These are phyloP conservation scores for Erythrophleum ivorense DNA, from an alignment of 331 rosid genomes.

Conservation along the genomic window DNA sequence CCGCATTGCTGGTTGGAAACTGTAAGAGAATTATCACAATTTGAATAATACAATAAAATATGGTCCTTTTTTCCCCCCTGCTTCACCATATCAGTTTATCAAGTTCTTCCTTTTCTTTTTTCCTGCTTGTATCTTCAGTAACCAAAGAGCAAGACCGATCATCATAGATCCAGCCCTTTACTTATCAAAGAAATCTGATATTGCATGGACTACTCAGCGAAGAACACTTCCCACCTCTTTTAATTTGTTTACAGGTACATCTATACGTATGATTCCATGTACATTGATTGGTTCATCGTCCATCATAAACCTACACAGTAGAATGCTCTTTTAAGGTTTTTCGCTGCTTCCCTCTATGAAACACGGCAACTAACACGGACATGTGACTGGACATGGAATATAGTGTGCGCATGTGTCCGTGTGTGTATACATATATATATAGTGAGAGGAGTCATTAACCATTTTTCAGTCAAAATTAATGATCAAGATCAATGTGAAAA, in stretches of 20 bases:
- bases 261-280: neutral
- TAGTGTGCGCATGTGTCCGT: no score
- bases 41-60: neutral
- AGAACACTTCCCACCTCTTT: constrained; percentile 93
- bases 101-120: neutral
- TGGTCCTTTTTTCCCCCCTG: neutral
- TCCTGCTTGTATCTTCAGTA: constrained; percentile 54
- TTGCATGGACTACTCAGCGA: constrained; percentile 81
- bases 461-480: no score
- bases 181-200: constrained; percentile 85
- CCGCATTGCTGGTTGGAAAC: constrained; percentile 83
- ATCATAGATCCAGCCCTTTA: constrained; percentile 94
- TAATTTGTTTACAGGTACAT: constrained; percentile 80
- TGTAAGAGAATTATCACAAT: constrained; percentile 61
- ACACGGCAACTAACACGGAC: neutral
- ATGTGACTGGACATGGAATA: neutral
- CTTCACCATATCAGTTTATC: constrained; percentile 14
- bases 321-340: neutral
- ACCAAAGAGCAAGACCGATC: constrained; percentile 91
- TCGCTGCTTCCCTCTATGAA: neutral
- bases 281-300: constrained; percentile 12
- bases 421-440: no score
- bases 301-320: neutral
- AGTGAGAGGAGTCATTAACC: neutral
- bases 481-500: no score